Conservation (phyloP, 176 grass and related monocot genomes). For the Phoenix roebelenii region DNA sequence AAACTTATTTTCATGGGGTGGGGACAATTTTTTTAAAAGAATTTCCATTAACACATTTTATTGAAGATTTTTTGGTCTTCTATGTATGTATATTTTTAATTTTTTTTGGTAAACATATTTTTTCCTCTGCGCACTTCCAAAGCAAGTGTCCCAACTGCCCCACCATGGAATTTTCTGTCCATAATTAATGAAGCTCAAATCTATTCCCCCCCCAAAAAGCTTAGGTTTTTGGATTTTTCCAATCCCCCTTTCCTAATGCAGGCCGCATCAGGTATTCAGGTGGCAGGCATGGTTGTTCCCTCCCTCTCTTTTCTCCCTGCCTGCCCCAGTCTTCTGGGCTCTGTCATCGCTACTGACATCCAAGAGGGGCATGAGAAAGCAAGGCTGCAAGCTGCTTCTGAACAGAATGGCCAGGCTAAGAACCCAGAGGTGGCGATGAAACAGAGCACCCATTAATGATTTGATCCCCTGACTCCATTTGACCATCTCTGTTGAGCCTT, state of each 20-base stretch:
- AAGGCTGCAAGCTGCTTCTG: slow-evolving; percentile 57
- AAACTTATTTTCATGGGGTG: no score
- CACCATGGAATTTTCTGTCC: slow-evolving; percentile 32
- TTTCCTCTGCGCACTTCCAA: slow-evolving; percentile 32
- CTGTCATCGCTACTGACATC: slow-evolving; percentile 24
- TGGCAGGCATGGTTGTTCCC: slow-evolving; percentile 75
- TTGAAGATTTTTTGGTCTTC: no score
- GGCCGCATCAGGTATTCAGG: slow-evolving; percentile 28
- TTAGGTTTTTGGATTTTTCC: slow-evolving; percentile 19
- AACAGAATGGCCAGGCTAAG: slow-evolving; percentile 24
- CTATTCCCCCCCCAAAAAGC: slow-evolving; percentile 4
- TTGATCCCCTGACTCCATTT: slow-evolving; percentile 15
- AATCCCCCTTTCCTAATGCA: slow-evolving; percentile 38
- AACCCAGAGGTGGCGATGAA: background rate
- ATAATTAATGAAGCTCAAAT: slow-evolving; percentile 4
- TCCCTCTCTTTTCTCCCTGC: slow-evolving; percentile 16
- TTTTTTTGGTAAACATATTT: slow-evolving; percentile 15
- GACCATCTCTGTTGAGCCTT: background rate
- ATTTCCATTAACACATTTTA: no score
- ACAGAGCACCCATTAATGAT: slow-evolving; percentile 23
- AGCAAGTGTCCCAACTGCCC: slow-evolving; percentile 34
- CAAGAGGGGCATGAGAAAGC: slow-evolving; percentile 8
- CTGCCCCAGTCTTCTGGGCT: slow-evolving; percentile 4
- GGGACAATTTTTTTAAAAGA: no score
- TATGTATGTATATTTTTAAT: background rate